Evolutionary conservation across 1,284 basidiomycete species (phyloP).

Genomic region (Hemileia vastatrix): DNA sequence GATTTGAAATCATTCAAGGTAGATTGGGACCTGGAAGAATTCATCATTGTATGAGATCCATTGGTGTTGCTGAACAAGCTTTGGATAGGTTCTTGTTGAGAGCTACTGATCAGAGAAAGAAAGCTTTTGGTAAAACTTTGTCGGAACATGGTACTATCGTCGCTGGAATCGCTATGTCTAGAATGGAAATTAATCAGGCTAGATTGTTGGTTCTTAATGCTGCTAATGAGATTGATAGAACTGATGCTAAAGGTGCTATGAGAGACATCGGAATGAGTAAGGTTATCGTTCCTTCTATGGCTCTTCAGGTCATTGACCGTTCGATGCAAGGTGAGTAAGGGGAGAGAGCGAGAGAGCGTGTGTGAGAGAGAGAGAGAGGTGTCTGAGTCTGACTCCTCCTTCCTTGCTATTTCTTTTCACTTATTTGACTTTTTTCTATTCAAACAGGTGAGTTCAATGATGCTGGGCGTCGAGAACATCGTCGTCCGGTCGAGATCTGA

Average conservation of each 20-base stretch:
- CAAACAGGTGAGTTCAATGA: too few relatives aligned
- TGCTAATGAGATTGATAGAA: conserved; percentile 80
- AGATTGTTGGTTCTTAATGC: conserved; percentile 82
- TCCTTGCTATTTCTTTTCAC: too few relatives aligned
- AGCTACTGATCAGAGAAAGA: conserved; percentile 75
- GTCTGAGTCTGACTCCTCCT: too few relatives aligned
- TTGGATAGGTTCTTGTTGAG: conserved; percentile 79
- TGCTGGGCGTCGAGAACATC: too few relatives aligned
- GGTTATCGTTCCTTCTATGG: conserved; percentile 79
- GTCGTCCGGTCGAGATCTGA: too few relatives aligned
- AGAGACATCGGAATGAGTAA: conserved; percentile 97
- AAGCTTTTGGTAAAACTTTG: conserved; percentile 86
- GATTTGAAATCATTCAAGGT: conserved; percentile 95
- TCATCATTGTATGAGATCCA: conserved; percentile 94
- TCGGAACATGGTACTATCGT: conserved; percentile 87
- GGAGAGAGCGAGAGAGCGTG: too few relatives aligned
- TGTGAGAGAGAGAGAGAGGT: too few relatives aligned
- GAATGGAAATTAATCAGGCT: conserved; percentile 82
- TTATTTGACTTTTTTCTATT: too few relatives aligned
- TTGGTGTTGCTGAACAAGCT: conserved; percentile 74
- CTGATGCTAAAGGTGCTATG: conserved; percentile 81
- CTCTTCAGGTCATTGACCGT: conserved; percentile 74
- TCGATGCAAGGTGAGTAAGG: conserved; percentile 82
- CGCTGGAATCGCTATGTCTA: conserved; percentile 76
- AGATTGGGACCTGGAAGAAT: conserved; percentile 75